phyloP scores from a whole-genome alignment of 148 eudicot species.

The Diospyros lotus region DNA sequence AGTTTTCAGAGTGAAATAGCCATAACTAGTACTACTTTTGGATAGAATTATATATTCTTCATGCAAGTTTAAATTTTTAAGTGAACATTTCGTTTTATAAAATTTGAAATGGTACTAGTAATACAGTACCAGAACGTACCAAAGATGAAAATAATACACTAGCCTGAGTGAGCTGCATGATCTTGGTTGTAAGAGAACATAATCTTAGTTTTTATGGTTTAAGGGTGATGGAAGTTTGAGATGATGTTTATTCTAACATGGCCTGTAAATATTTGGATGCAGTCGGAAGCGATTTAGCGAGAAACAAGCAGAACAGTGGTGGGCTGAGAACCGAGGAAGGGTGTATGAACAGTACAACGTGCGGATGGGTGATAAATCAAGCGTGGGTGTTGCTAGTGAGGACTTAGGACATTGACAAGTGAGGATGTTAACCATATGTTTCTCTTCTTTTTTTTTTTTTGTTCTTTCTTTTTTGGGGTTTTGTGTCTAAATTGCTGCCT shows the following conservation, averaged over 20 bases:
- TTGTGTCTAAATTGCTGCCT: neutral
- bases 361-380: constrained; percentile 81
- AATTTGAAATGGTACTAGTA: too few relatives aligned
- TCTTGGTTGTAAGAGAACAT: too few relatives aligned
- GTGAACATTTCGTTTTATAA: too few relatives aligned
- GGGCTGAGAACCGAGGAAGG: constrained; percentile 89
- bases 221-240: neutral
- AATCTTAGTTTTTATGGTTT: neutral
- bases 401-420: constrained; percentile 44
- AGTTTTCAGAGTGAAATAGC: too few relatives aligned
- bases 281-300: constrained; percentile 95
- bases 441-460: constrained; percentile 8
- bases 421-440: constrained; percentile 19
- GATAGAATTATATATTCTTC: too few relatives aligned
- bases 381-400: constrained; percentile 65
- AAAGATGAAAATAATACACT: too few relatives aligned
- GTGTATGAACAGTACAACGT: constrained; percentile 87
- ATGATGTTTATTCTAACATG: neutral
- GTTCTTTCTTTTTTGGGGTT: constrained; percentile 2
- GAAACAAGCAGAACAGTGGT: constrained; percentile 97
- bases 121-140: too few relatives aligned
- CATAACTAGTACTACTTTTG: too few relatives aligned
- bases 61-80: too few relatives aligned
- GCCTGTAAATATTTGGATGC: constrained; percentile 24
- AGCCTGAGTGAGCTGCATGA: too few relatives aligned